Evolutionary conservation across 148 eudicot genomes (phyloP).

Genomic region (Mesembryanthemum crystallinum): DNA sequence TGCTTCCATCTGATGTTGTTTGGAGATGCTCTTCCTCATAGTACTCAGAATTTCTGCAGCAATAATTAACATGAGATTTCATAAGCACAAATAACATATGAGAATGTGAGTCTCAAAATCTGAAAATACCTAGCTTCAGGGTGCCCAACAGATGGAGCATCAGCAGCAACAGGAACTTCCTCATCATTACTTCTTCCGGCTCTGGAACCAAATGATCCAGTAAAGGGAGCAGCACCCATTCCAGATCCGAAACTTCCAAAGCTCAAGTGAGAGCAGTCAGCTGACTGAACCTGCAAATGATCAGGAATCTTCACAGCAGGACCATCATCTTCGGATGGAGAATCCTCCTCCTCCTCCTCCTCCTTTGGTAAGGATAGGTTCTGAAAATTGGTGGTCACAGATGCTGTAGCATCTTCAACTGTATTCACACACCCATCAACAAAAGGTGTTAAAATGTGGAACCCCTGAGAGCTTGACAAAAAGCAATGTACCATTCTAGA

Average conservation of each 20-base stretch:
- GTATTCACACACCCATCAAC: slow-evolving; percentile 5
- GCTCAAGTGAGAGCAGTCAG: slow-evolving; percentile 82
- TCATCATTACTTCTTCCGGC: slow-evolving; percentile 40
- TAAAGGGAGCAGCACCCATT: slow-evolving; percentile 41
- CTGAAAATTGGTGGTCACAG: slow-evolving; percentile 63
- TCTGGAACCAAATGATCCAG: slow-evolving; percentile 49
- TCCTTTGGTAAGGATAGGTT: slow-evolving; percentile 54
- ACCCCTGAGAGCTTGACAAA: neutral
- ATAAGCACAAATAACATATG: slow-evolving; percentile 6
- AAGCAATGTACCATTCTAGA: neutral
- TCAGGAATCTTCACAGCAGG: slow-evolving; percentile 87
- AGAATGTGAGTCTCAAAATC: neutral
- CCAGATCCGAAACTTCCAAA: slow-evolving; percentile 89
- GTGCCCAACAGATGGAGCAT: slow-evolving; percentile 50
- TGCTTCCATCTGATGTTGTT: slow-evolving; percentile 52
- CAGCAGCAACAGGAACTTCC: slow-evolving; percentile 48
- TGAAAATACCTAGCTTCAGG: slow-evolving; percentile 57
- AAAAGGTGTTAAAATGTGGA: neutral
- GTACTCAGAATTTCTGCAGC: slow-evolving; percentile 71
- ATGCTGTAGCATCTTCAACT: slow-evolving; percentile 41
- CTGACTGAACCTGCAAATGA: slow-evolving; percentile 74
- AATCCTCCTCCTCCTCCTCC: slow-evolving; percentile 30
- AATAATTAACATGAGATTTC: slow-evolving; percentile 8
- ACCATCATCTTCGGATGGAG: slow-evolving; percentile 50
- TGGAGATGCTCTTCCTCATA: slow-evolving; percentile 69